Base-by-base conservation (phyloP, 2,329 filamentous ascomycete species). In the Boeremia lycopersici region DNA sequence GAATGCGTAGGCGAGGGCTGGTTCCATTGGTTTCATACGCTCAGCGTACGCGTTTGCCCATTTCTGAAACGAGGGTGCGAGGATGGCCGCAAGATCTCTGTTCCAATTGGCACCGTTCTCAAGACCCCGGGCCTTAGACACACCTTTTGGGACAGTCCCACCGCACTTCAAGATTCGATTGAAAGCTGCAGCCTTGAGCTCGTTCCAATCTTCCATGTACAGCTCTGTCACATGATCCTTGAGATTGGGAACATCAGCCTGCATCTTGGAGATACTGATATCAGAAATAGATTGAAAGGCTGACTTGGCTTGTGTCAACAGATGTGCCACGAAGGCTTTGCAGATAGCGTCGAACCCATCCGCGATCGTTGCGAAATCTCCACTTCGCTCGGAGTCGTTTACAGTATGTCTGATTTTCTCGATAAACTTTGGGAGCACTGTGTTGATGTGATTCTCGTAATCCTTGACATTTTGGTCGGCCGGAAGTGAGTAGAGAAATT, bases 71-170 rank as follows among this genome's bases (percentile, higher is more conserved):
- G 42, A 50, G 2, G 61, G 48, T 9, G 46, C 38, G 0, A 70
- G 33, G 2, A 63, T 53, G 6, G 15, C 35, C 0, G 62, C 56
- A 1, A 68, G 47, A 2, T 66, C 63, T 8, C 28, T 33, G 34
- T 66, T 67, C 63, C 62, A 67, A 19, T 67, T 51, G 17, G 47
- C 53, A 3, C 55, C 53, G 0, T 60, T 17, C 28, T 67, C 57
- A 0, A 68, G 39, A 2, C 64, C 65, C 34, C 53, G 59, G 2
- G 67, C 67, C 9, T 56, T 54, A 1, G 65, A 67, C 0, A 49
- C 39, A 0, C 60, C 61, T 12, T 57, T 30, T 1, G 34, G 48
- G 4, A 69, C 43, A 3, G 19, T 40, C 2, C 64, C 66, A 7
- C 46, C 45, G 5, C 30, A 10, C 33, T 62, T 67, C 8, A 69